Evolutionary conservation across 2,329 filamentous ascomycete species (phyloP).

Genomic region (Lecanosticta acicola): DNA sequence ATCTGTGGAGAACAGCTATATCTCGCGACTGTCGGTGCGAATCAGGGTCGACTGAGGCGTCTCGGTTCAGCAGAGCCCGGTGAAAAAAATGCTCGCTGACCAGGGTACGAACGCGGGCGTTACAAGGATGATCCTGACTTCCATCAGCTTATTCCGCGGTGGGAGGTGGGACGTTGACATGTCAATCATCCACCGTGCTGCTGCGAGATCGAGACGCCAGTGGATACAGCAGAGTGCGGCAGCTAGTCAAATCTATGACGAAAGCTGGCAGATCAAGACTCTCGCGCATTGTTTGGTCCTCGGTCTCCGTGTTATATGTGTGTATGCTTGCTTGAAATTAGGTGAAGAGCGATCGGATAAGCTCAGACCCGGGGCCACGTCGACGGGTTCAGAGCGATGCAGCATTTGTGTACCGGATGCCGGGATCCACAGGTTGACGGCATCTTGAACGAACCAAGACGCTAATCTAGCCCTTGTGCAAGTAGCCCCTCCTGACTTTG

Average conservation of each 20-base stretch:
- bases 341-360: conserved; percentile 1
- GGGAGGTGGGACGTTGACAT: too few relatives aligned
- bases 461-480: not conserved
- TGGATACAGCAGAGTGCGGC: not conserved
- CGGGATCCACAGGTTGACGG: conserved; percentile 3
- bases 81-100: not conserved
- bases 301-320: not conserved
- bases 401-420: conserved; percentile 3
- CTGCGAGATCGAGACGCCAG: not conserved
- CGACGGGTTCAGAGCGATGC: conserved; percentile 1
- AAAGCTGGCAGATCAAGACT: not conserved
- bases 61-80: not conserved
- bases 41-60: not conserved
- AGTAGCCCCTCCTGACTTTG: not conserved
- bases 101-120: not conserved
- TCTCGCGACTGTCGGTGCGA: not conserved
- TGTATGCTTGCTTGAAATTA: too few relatives aligned
- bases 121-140: not conserved
- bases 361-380: conserved; percentile 7
- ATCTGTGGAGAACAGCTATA: too few relatives aligned
- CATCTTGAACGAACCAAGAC: not conserved
- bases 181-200: not conserved
- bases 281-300: too few relatives aligned
- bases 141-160: not conserved
- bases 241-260: conserved; percentile 1